phyloP scores from a whole-genome alignment of 352 stramenopile species.

The Phytophthora syringae region DNA sequence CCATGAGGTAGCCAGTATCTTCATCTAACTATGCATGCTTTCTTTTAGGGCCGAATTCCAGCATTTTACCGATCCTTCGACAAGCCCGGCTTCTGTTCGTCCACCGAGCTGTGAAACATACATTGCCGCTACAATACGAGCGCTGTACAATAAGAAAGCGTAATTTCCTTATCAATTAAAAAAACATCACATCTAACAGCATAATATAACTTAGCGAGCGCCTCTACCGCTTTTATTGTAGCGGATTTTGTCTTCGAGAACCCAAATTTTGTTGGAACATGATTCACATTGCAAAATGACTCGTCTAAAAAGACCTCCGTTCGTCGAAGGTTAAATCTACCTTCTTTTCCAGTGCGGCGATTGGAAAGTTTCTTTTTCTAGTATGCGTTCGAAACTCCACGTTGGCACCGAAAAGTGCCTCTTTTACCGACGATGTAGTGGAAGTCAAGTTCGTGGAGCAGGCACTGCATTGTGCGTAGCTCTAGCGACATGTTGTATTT shows the following conservation, averaged over 20 bases:
- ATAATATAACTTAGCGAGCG: slow-evolving; percentile 10
- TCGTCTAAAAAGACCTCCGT: no score
- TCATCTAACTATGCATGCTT: no score
- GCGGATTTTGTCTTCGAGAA: slow-evolving; percentile 3
- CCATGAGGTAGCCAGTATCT: no score
- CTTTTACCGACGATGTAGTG: background rate
- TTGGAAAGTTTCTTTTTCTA: background rate
- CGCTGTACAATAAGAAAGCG: background rate
- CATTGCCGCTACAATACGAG: slow-evolving; percentile 3
- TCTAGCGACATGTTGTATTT: background rate
- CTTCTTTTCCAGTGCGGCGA: background rate
- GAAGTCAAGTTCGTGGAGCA: no score
- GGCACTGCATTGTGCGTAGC: slow-evolving; percentile 1
- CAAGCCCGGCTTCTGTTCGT: background rate
- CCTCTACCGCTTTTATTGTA: slow-evolving; percentile 3
- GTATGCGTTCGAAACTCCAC: background rate
- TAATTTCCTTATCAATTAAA: no score
- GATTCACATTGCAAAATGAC: slow-evolving; percentile 2
- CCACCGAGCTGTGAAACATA: background rate
- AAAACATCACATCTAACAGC: background rate
- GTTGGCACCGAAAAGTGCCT: background rate
- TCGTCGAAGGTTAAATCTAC: background rate
- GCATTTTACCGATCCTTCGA: background rate
- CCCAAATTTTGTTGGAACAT: slow-evolving; percentile 4
- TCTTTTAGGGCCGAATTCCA: background rate